These are phyloP conservation scores for Penicillium sp. DNA, from an alignment of 2,329 filamentous ascomycete genomes.

Conservation along the genomic window DNA sequence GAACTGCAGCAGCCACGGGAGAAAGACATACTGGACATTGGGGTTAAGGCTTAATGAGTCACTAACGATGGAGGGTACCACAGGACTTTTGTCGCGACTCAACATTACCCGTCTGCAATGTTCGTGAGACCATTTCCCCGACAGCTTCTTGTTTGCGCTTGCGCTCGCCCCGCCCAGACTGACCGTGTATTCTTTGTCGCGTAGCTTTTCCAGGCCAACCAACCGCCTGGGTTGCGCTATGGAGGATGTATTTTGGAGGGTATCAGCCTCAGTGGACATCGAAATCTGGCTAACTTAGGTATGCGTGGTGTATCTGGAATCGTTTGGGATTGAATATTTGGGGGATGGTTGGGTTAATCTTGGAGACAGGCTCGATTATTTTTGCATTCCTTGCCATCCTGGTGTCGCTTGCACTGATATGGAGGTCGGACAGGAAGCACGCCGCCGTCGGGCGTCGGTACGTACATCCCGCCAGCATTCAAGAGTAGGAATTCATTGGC, in stretches of 20 bases:
- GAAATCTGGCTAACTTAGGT: constrained; percentile 81
- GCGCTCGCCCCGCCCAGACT: background rate
- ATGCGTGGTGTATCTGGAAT: constrained; percentile 36
- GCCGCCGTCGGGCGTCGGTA: constrained; percentile 93
- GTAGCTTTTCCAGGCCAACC: constrained; percentile 66
- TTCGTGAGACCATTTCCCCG: constrained; percentile 50
- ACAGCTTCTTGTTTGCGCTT: background rate
- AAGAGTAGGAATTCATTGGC: background rate
- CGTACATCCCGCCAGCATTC: constrained; percentile 25
- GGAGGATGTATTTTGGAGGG: constrained; percentile 75
- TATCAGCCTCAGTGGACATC: constrained; percentile 67
- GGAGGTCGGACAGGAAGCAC: constrained; percentile 82
- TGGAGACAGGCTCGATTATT: constrained; percentile 74
- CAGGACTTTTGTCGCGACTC: constrained; percentile 83
- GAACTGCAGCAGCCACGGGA: background rate
- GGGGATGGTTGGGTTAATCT: constrained; percentile 17
- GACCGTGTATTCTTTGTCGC: constrained; percentile 7
- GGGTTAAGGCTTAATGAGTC: constrained; percentile 1
- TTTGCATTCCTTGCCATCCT: constrained; percentile 76
- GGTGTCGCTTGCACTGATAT: constrained; percentile 67
- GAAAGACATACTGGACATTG: background rate
- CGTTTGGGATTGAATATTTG: background rate
- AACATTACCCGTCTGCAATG: constrained; percentile 81
- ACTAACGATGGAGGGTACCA: constrained; percentile 31
- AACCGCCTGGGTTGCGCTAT: constrained; percentile 61